phyloP scores from a whole-genome alignment of 2,329 filamentous ascomycete genomes.

The Lachnellula suecica region DNA sequence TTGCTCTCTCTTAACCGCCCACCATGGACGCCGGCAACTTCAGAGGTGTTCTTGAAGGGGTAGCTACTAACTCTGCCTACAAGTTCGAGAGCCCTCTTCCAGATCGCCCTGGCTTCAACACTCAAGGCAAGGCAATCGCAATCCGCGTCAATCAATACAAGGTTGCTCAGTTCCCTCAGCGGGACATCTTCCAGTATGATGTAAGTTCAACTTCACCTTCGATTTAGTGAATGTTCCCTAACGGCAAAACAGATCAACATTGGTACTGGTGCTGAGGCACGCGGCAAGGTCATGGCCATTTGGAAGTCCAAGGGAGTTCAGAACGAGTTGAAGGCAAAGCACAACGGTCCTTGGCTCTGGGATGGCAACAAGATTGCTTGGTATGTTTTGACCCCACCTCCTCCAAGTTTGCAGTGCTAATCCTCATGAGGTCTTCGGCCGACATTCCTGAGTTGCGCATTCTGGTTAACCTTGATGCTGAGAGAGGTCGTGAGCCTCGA shows the following conservation, averaged over 20 bases:
- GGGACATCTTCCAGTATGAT: constrained; percentile 79
- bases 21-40: constrained; percentile 31
- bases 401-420: constrained; percentile 4
- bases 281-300: constrained; percentile 68
- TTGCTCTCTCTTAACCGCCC: constrained; percentile 10
- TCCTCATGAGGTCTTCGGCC: constrained; percentile 32
- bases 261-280: constrained; percentile 60
- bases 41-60: constrained; percentile 20
- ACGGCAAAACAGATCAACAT: constrained; percentile 58
- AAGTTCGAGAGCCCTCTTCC: constrained; percentile 29
- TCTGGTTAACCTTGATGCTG: constrained; percentile 71
- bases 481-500: constrained; percentile 40
- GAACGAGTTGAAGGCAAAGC: constrained; percentile 45
- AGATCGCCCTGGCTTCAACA: constrained; percentile 56
- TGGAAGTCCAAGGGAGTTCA: constrained; percentile 69
- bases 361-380: constrained; percentile 87
- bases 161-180: constrained; percentile 58
- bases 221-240: constrained; percentile 5
- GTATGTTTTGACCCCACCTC: constrained; percentile 43
- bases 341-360: constrained; percentile 60
- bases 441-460: constrained; percentile 52
- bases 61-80: constrained; percentile 19
- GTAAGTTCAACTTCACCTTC: constrained; percentile 49
- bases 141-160: constrained; percentile 73
- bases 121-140: constrained; percentile 51